phyloP scores from a whole-genome alignment of 768 basidiomycete genomes.

The Suillus subalutaceus region DNA sequence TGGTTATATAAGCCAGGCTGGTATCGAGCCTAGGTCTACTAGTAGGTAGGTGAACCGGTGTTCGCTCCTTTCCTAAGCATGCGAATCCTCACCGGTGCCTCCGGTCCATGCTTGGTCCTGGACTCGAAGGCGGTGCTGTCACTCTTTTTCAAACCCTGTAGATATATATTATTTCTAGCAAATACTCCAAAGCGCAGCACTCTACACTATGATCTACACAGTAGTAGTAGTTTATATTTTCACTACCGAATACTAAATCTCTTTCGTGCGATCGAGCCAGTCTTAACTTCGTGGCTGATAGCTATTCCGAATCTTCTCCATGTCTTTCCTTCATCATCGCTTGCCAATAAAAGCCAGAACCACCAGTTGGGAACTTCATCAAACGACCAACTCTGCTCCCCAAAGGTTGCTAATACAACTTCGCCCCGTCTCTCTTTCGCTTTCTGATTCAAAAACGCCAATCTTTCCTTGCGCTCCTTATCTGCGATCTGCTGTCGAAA shows the following conservation, averaged over 20 bases:
- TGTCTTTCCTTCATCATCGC: not conserved
- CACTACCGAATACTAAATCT: not conserved
- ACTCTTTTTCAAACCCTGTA: too few relatives aligned
- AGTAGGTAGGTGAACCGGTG: too few relatives aligned
- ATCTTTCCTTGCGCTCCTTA: not conserved
- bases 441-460: not conserved
- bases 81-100: too few relatives aligned
- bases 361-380: not conserved
- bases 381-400: not conserved
- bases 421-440: not conserved
- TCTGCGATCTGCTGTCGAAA: not conserved
- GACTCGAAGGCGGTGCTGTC: too few relatives aligned
- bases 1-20: too few relatives aligned
- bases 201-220: too few relatives aligned
- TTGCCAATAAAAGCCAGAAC: constrained; percentile 5
- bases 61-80: too few relatives aligned
- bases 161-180: too few relatives aligned
- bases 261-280: not conserved
- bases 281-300: constrained; percentile 3
- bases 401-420: constrained; percentile 3
- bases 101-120: too few relatives aligned
- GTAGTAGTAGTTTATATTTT: too few relatives aligned
- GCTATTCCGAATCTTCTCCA: not conserved
- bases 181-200: too few relatives aligned
- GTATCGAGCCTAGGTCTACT: too few relatives aligned